Evolutionary conservation across 768 basidiomycete species (phyloP).

Genomic region (Infundibulicybe gibba): DNA sequence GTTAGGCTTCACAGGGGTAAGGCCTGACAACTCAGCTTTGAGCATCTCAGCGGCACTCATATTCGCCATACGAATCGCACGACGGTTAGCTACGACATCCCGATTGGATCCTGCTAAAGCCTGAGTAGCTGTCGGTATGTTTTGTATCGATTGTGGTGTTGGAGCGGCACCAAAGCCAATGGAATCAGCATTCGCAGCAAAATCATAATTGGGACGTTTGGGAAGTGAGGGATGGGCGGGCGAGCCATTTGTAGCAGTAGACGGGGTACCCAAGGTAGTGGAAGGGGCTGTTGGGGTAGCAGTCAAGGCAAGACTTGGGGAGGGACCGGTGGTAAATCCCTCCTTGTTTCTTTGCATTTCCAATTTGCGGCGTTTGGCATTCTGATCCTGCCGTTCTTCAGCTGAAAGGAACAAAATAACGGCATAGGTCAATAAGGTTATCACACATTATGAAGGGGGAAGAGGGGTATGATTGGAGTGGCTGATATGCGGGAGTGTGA

Average conservation of each 20-base stretch:
- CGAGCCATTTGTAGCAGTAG: slow-evolving; percentile 29
- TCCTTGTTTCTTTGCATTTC: slow-evolving; percentile 40
- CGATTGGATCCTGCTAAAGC: slow-evolving; percentile 84
- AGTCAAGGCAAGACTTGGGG: slow-evolving; percentile 45
- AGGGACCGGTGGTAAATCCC: slow-evolving; percentile 40
- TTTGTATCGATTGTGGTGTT: slow-evolving; percentile 53
- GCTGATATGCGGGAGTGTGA: slow-evolving; percentile 18
- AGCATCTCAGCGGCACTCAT: slow-evolving; percentile 94
- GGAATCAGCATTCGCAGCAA: slow-evolving; percentile 74
- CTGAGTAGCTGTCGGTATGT: slow-evolving; percentile 58
- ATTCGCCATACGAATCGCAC: slow-evolving; percentile 92
- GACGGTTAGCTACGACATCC: slow-evolving; percentile 86
- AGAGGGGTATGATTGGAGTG: slow-evolving; percentile 8
- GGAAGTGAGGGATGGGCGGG: slow-evolving; percentile 59
- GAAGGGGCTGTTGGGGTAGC: slow-evolving; percentile 38
- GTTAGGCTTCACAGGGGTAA: slow-evolving; percentile 41
- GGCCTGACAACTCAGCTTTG: slow-evolving; percentile 80
- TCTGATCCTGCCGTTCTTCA: slow-evolving; percentile 91
- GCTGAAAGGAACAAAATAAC: slow-evolving; percentile 46
- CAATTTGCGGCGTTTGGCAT: slow-evolving; percentile 83
- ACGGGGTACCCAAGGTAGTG: slow-evolving; percentile 17
- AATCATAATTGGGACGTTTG: slow-evolving; percentile 60
- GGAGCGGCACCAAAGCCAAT: slow-evolving; percentile 69
- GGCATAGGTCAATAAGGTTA: slow-evolving; percentile 19
- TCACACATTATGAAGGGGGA: slow-evolving; percentile 12